Base-by-base conservation (phyloP, 192 early-diverging fungal genomes). In the Podila epigama region DNA sequence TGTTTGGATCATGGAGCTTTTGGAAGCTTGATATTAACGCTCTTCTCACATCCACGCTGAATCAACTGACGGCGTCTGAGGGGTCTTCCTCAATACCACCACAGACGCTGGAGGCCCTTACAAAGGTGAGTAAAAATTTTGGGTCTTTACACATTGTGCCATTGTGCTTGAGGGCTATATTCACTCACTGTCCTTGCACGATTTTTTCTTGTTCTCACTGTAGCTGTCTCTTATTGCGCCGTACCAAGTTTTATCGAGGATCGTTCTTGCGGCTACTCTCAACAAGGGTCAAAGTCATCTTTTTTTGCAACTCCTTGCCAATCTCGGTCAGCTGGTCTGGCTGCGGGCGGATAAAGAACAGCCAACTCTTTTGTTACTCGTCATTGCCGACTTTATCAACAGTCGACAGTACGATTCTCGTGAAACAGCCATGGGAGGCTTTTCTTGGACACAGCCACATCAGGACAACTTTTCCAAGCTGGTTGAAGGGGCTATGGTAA, bases 171-270 rank as follows among this genome's bases (percentile, higher is more conserved):
- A n/a, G n/a, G n/a, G n/a, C 3, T 10, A 28, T 2, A 32, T 42
- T 39, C 40, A 13, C 15, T 50, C 16, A 29, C 35, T 51, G 15
- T 48, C 16, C 0, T 31, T 5, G 8, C 2, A 16, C 8, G 29
- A 25, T 5, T 3, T 6, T 22, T 40, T 55, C 16, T 1, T 36
- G 10, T 28, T n/a, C n/a, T 5, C 3, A 27, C 25, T 2, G 18
- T 34, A 77, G 73, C 63, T 68, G 13, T 77, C 73, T 2, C 39
- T 77, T 16, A 68, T 77, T 29, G 65, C 66, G 7, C 73, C 73
- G 0, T 77, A 77, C 25, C 66, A 60, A 13, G 66, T 68, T 12
- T 13, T 77, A 25, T 35, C 55, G 7, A 77, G 63, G 34, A 54
- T 68, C 16, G 33, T 77, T 10, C 31, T 54, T 1, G 54, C 52